These are phyloP conservation scores for Chlamydomonas eustigma DNA, from an alignment of 139 green algal species.

Conservation along the genomic window DNA sequence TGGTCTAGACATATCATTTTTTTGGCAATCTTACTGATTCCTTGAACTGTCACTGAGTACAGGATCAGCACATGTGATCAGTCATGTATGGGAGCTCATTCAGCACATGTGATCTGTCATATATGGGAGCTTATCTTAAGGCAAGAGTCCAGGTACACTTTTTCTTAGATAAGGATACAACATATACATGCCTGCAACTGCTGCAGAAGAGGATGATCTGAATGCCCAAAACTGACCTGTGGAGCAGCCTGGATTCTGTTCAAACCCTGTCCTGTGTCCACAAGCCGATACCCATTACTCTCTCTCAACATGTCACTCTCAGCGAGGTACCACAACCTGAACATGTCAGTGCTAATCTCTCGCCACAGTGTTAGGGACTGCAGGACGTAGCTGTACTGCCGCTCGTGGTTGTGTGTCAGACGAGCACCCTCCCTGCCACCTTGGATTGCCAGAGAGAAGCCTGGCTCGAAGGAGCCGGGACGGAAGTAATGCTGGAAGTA, in stretches of 20 bases:
- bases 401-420: constrained; percentile 81
- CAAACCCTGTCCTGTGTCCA: constrained; percentile 92
- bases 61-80: too few relatives aligned
- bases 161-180: too few relatives aligned
- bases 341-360: constrained; percentile 85
- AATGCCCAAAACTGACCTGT: constrained; percentile 7
- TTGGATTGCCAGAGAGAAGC: constrained; percentile 55
- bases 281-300: constrained; percentile 75
- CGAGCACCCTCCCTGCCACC: constrained; percentile 62
- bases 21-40: too few relatives aligned
- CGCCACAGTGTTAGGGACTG: constrained; percentile 89
- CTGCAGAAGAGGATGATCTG: too few relatives aligned
- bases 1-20: too few relatives aligned
- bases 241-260: constrained; percentile 87
- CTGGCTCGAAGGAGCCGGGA: constrained; percentile 26
- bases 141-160: too few relatives aligned
- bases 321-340: constrained; percentile 51
- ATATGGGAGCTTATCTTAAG: too few relatives aligned
- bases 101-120: too few relatives aligned
- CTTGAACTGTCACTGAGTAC: too few relatives aligned
- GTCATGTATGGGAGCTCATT: too few relatives aligned
- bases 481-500: constrained; percentile 38
- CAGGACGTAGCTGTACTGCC: constrained; percentile 84
- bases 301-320: constrained; percentile 74
- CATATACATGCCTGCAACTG: too few relatives aligned